phyloP scores from a whole-genome alignment of 441 rosid species.

The Metrosideros polymorpha region DNA sequence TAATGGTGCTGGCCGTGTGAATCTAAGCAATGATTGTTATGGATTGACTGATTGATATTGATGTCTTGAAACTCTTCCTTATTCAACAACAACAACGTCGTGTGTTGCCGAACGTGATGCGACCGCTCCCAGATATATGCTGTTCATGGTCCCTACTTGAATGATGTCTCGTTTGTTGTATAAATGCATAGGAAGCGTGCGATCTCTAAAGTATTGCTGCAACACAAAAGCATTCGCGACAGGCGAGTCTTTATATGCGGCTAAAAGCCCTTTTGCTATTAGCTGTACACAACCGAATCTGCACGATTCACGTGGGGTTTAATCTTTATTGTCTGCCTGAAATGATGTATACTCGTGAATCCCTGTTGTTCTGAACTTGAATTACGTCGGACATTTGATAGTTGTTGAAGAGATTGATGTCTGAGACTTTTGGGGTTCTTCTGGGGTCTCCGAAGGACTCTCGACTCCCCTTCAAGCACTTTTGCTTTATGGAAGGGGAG shows the following conservation, averaged over 20 bases:
- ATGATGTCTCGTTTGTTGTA: not conserved
- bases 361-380: not conserved
- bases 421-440: not conserved
- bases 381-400: not conserved
- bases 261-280: not conserved
- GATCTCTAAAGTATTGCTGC: not conserved
- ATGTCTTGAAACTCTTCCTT: not conserved
- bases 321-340: not conserved
- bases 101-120: not conserved
- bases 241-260: not conserved
- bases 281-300: not conserved
- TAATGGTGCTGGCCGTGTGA: not conserved
- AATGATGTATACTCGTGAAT: not conserved
- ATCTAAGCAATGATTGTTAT: not conserved
- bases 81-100: not conserved
- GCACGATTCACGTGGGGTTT: not conserved
- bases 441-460: not conserved
- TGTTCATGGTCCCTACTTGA: not conserved
- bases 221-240: not conserved
- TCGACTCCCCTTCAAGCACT: not conserved
- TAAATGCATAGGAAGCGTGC: not conserved
- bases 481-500: not conserved
- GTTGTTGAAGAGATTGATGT: not conserved
- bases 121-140: not conserved
- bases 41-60: not conserved